Evolutionary conservation across 768 basidiomycete species (phyloP).

Genomic region (Trametes maxima): DNA sequence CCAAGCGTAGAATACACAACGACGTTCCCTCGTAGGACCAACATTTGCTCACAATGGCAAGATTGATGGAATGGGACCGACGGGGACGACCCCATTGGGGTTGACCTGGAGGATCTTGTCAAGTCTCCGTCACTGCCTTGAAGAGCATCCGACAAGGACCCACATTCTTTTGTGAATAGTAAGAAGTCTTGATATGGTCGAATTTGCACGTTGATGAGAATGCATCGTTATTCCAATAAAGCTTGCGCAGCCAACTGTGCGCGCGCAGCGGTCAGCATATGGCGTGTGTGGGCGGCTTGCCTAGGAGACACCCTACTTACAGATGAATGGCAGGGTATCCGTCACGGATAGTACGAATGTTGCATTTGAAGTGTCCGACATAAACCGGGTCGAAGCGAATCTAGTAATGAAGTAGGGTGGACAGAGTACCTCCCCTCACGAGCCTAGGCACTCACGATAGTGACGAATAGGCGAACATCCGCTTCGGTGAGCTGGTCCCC

Average conservation of each 20-base stretch:
- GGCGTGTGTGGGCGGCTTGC: no score
- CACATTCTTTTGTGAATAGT: conserved; percentile 59
- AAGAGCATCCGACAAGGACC: not conserved
- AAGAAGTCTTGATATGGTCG: conserved; percentile 80
- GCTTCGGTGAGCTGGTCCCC: conserved; percentile 85
- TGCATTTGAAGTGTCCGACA: conserved; percentile 92
- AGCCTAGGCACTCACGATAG: conserved; percentile 54
- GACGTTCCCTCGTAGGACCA: no score
- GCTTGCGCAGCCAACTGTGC: conserved; percentile 73
- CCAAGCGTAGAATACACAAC: no score
- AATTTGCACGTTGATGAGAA: conserved; percentile 91
- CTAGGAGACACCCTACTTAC: conserved; percentile 44
- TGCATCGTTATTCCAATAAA: conserved; percentile 90
- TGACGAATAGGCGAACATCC: conserved; percentile 89
- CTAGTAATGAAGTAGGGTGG: no score
- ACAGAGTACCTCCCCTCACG: no score
- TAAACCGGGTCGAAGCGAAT: conserved; percentile 88
- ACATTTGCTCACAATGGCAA: no score
- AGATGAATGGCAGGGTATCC: conserved; percentile 84
- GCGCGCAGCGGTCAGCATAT: not conserved
- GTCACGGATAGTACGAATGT: conserved; percentile 79
- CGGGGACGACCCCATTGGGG: conserved; percentile 72
- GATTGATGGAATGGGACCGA: conserved; percentile 33
- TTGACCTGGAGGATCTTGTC: conserved; percentile 56
- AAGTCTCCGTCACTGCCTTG: not conserved